Evolutionary conservation across 2,329 filamentous ascomycete genomes (phyloP), one percentile per base, ranked within the genome.

Genomic region (Reticulascus tulasneorum): DNA sequence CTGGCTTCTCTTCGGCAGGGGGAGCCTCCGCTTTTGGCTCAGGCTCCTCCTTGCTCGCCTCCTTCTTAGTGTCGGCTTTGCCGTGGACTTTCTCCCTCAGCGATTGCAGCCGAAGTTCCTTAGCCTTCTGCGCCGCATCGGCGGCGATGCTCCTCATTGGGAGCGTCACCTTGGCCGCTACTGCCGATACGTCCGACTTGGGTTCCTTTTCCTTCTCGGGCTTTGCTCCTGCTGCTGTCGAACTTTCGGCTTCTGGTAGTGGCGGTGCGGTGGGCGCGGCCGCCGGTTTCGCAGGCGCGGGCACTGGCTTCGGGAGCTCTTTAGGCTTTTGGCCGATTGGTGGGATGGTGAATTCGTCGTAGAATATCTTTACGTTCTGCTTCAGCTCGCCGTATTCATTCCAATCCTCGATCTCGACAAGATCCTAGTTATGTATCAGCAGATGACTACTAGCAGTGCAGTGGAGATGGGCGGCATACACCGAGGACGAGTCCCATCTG

Each of bases 311-410:
- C 21, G 40, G 33, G 9, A 42, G 40, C 23, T 64, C 61, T 28
- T 67, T 65, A 12, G 71, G 69, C 34, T 71, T 69, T 49, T 75
- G 59, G 64, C 67, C 58, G 63, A 75, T 70, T 56, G 68, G 57
- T 22, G 75, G 72, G 48, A 78, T 75, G 31, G 75, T 79, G 51
- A 66, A 67, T 48, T 80, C 76, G 63, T 81, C 77, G 57, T 75
- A 75, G 63, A 75, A 78, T 49, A 84, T 77, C 42, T 73, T 80
- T 51, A 97, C 79, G 52, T 91, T 84, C 63, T 91, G 79, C 61
- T 89, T 88, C 44, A 98, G 77, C 65, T 97, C 91, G 63, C 89
- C 89, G 63, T 94, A 96, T 61, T 98, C 93, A 68, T 98, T 98
- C 93, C 91, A 97, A 59, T 98, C 93, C 64, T 98, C 93, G 46